phyloP scores from a whole-genome alignment of 768 basidiomycete species.

The Pulveroboletus frians region DNA sequence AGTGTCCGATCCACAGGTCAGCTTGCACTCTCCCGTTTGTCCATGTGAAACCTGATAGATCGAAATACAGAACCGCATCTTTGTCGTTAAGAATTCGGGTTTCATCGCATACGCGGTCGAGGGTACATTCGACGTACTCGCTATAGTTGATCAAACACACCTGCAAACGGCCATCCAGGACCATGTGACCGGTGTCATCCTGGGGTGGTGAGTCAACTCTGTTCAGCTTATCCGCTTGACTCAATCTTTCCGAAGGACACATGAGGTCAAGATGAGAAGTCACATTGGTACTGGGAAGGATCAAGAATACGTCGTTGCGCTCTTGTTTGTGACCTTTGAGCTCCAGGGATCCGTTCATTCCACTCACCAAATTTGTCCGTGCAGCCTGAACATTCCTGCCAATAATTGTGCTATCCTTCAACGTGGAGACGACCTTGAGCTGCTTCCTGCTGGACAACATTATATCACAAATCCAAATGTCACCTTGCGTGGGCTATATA shows the following conservation, averaged over 20 bases:
- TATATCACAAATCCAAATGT: slow-evolving; percentile 82
- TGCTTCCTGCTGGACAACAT: slow-evolving; percentile 77
- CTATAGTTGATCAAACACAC: slow-evolving; percentile 83
- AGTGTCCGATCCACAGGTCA: slow-evolving; percentile 63
- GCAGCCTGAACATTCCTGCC: slow-evolving; percentile 75
- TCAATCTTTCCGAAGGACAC: slow-evolving; percentile 36
- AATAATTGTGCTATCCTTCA: slow-evolving; percentile 86
- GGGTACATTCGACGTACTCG: slow-evolving; percentile 73
- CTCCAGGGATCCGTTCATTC: neutral
- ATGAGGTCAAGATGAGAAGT: slow-evolving; percentile 77
- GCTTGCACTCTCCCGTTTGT: neutral
- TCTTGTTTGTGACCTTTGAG: slow-evolving; percentile 46
- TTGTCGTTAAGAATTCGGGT: slow-evolving; percentile 74
- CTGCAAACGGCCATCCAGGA: slow-evolving; percentile 57
- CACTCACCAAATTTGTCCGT: slow-evolving; percentile 1
- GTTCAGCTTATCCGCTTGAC: neutral
- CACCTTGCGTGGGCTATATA: slow-evolving; percentile 73
- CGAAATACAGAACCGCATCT: slow-evolving; percentile 54
- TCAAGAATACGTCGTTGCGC: slow-evolving; percentile 71
- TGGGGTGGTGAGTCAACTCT: slow-evolving; percentile 46
- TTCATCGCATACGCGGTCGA: slow-evolving; percentile 75
- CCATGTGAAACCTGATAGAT: neutral
- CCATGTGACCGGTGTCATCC: slow-evolving; percentile 49
- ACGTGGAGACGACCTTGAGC: slow-evolving; percentile 71
- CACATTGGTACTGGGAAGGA: slow-evolving; percentile 37